These are phyloP conservation scores for Eragrostis curvula DNA, from an alignment of 176 grass and related monocot genomes.

Conservation along the genomic window DNA sequence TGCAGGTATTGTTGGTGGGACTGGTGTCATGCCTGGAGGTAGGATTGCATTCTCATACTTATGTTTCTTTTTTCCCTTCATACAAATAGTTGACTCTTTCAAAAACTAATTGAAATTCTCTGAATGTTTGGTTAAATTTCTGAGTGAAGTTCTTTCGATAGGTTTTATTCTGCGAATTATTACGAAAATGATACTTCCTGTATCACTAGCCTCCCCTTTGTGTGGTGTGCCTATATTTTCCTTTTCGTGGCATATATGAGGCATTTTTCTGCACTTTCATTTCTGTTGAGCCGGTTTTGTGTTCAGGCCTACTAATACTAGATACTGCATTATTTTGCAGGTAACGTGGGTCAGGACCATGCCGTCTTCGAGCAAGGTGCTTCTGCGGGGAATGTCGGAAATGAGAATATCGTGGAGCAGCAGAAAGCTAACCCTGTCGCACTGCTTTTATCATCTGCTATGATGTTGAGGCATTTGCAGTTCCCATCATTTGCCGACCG, in stretches of 20 bases:
- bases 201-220: neutral
- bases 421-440: conserved; percentile 88
- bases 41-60: conserved; percentile 27
- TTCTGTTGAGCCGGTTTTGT: neutral
- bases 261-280: neutral
- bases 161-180: conserved; percentile 1
- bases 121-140: neutral
- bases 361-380: conserved; percentile 98
- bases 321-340: conserved; percentile 43
- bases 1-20: conserved; percentile 97
- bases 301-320: conserved; percentile 22
- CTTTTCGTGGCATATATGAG: neutral
- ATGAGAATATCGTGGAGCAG: conserved; percentile 69
- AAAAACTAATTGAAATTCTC: conserved; percentile 1
- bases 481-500: conserved; percentile 94
- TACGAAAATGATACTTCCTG: neutral
- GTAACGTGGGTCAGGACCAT: conserved; percentile 95
- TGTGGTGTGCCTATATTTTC: neutral
- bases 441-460: conserved; percentile 83
- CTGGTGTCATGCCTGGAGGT: conserved; percentile 99
- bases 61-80: neutral
- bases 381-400: conserved; percentile 91
- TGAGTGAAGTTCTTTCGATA: neutral
- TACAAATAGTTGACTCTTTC: neutral
- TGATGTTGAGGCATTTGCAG: conserved; percentile 93